Evolutionary conservation across 2,329 filamentous ascomycete genomes (phyloP).

Genomic region (Colletotrichum lini): DNA sequence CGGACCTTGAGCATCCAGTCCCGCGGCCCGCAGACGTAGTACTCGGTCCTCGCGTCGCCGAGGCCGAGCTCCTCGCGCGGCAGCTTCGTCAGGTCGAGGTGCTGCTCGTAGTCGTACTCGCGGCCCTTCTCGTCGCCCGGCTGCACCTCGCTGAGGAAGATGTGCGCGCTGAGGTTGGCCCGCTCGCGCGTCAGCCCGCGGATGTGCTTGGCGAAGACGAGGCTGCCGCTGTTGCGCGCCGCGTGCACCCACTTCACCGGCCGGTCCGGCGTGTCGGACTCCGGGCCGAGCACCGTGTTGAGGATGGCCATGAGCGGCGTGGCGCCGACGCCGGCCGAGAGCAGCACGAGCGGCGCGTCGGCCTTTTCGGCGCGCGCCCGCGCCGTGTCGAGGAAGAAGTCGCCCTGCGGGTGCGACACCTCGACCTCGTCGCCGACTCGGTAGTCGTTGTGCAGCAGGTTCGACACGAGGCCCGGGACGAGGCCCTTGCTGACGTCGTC

Average conservation of each 20-base stretch:
- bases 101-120: constrained; percentile 72
- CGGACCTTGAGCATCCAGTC: constrained; percentile 77
- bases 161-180: constrained; percentile 64
- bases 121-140: constrained; percentile 62
- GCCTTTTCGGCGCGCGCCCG: constrained; percentile 55
- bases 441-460: constrained; percentile 64
- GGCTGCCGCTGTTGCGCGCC: constrained; percentile 63
- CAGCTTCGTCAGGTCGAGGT: constrained; percentile 71
- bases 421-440: constrained; percentile 67
- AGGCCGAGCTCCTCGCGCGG: constrained; percentile 68
- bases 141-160: constrained; percentile 70
- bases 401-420: constrained; percentile 69
- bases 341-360: constrained; percentile 71
- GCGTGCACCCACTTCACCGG: constrained; percentile 76
- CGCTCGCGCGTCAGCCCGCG: constrained; percentile 58
- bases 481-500: constrained; percentile 53
- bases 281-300: constrained; percentile 60
- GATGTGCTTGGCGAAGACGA: constrained; percentile 70
- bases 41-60: constrained; percentile 68
- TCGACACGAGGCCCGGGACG: constrained; percentile 66
- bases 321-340: constrained; percentile 78
- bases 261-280: constrained; percentile 50
- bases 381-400: constrained; percentile 72
- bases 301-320: constrained; percentile 78
- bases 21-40: constrained; percentile 80